A percentile compares a stretch with the other conserved stretches of the same genome.
Conservation (phyloP, 257 asterid genomes). For the Solanum sparsipilum region DNA sequence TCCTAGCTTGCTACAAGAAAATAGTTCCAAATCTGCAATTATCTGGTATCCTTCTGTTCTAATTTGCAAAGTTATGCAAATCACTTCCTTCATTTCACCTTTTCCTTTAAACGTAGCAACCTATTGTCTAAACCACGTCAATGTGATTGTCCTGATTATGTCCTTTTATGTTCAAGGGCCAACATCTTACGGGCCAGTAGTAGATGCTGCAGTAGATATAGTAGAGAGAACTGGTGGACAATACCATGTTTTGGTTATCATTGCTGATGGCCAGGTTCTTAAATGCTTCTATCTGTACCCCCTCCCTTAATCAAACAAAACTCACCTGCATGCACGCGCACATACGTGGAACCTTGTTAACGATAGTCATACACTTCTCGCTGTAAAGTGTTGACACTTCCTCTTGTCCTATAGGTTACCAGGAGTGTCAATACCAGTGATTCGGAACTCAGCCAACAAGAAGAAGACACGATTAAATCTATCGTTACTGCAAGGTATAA, state of each 20-base stretch:
- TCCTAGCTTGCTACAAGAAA: conserved; percentile 62
- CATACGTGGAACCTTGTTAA: background rate
- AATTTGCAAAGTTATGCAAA: background rate
- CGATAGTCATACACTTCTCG: background rate
- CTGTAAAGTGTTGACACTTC: background rate
- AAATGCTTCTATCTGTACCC: background rate
- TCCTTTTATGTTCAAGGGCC: conserved; percentile 41
- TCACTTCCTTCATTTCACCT: background rate
- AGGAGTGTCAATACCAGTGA: conserved; percentile 48
- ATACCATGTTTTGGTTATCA: conserved; percentile 73
- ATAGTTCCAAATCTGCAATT: conserved; percentile 47
- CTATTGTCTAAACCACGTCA: background rate
- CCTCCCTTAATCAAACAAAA: background rate
- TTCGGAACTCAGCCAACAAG: conserved; percentile 58
- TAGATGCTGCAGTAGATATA: conserved; percentile 78
- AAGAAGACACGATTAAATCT: conserved; percentile 50
- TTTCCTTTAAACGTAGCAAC: background rate
- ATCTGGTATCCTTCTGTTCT: conserved; percentile 35
- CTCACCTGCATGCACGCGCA: background rate
- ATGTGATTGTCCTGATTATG: background rate
- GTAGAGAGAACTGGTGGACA: conserved; percentile 83
- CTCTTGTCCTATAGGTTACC: conserved; percentile 49
- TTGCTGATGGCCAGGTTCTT: conserved; percentile 83
- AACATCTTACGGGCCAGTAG: conserved; percentile 72
- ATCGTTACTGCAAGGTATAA: conserved; percentile 65